Evolutionary conservation across 306 rosid species (phyloP), one percentile per base, ranked within the genome.

Genomic region (Vachellia pachyceras): DNA sequence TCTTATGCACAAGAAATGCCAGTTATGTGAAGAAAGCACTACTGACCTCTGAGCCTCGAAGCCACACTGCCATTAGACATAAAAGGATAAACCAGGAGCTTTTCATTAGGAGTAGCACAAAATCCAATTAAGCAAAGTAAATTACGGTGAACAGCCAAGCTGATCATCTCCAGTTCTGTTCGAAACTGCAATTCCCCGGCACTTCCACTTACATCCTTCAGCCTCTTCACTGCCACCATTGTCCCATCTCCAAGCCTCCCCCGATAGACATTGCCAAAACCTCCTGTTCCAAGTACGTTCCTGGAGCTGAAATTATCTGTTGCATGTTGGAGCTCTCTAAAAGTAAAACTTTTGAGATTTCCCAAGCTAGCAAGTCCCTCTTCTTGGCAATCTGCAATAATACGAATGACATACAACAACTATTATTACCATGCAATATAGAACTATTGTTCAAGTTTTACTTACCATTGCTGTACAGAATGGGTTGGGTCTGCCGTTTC

Each of bases 21-120:
- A 20, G 50, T n/a, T n/a, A n/a, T n/a, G n/a, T 4, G 36, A 72
- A 44, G 79, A 72, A 49, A 81, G 52, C 17, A 68, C 0, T 10
- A 68, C 87, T 40, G 52, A 95, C 99, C 97, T 93, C 97, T 89
- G 69, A 95, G 97, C 89, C 97, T 86, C 74, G 92, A 86, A 15
- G 97, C 99, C 37, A 93, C 99, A 79, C 99, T 93, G 69, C 97
- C 99, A 84, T 95, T 95, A 57, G 93, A 89, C 99, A 95, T 93
- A 67, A 86, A 95, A 70, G 99, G 99, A 82, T 95, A 95, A 77
- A 95, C 97, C 82, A 95, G 85, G 71, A 95, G 97, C 87, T 88
- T 91, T 86, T 95, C 97, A 52, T 78, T 88, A 14, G 84, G 77
- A 68, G 97, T 85, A 73, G 97, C 94, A 64, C 99, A 95, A 77